Evolutionary conservation across 2,329 filamentous ascomycete genomes (phyloP).

Genomic region (Aspergillus glaucus): DNA sequence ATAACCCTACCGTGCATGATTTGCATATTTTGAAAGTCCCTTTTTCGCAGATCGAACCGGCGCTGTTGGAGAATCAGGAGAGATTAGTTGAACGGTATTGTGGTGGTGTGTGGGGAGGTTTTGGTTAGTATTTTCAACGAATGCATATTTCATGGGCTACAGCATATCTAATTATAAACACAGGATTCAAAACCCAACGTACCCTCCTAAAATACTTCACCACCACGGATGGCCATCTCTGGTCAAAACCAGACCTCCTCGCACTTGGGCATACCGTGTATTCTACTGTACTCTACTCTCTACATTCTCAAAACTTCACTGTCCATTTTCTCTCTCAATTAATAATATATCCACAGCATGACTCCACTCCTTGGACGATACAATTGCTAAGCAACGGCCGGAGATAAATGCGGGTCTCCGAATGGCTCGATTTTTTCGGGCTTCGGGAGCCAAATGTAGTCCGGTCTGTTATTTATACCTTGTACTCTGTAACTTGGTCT

Average conservation of each 20-base stretch:
- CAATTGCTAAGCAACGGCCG: no score
- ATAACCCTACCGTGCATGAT: slow-evolving; percentile 6
- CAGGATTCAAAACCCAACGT: slow-evolving; percentile 4
- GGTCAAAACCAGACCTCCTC: slow-evolving; percentile 1
- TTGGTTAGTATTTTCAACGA: neutral
- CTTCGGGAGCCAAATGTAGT: no score
- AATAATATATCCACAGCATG: no score
- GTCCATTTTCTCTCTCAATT: no score
- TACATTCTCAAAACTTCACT: no score
- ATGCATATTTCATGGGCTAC: no score
- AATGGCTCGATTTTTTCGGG: no score
- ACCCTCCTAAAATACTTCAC: neutral
- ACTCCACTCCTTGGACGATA: no score
- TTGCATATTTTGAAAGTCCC: slow-evolving; percentile 4
- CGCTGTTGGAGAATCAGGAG: neutral
- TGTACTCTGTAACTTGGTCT: neutral
- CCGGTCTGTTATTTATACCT: no score
- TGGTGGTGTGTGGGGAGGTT: slow-evolving; percentile 6
- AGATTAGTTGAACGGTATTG: slow-evolving; percentile 5
- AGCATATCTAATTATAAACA: neutral
- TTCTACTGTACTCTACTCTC: no score
- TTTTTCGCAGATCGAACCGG: slow-evolving; percentile 3
- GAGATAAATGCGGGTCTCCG: no score
- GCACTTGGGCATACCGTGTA: neutral
- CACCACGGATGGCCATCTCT: neutral